Conservation (phyloP, 345 rosid genomes). For the Turritis glabra region DNA sequence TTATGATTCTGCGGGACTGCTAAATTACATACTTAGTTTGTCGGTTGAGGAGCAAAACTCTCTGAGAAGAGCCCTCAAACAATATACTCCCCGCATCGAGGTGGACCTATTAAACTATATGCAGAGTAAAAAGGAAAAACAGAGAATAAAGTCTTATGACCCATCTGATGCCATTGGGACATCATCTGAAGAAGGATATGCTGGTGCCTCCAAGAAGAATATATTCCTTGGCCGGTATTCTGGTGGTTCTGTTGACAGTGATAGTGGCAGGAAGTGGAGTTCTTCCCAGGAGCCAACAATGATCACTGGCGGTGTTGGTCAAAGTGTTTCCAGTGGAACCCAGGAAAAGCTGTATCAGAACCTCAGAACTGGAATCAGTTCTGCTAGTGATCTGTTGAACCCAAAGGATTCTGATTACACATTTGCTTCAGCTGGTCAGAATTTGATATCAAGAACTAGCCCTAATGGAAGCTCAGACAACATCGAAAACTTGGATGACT, state of each 20-base stretch:
- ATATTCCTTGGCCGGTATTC: conserved; percentile 81
- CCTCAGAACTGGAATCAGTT: conserved; percentile 49
- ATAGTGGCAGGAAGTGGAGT: conserved; percentile 83
- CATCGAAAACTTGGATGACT: conserved; percentile 50
- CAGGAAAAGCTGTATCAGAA: conserved; percentile 71
- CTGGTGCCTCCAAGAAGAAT: conserved; percentile 64
- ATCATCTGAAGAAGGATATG: conserved; percentile 92
- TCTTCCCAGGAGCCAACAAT: conserved; percentile 69
- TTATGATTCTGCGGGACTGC: conserved; percentile 86
- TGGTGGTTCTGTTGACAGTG: conserved; percentile 74
- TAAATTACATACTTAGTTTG: conserved; percentile 88
- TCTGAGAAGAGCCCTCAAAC: conserved; percentile 89
- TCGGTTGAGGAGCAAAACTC: conserved; percentile 97
- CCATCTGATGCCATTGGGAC: conserved; percentile 88
- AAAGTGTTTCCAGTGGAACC: conserved; percentile 57
- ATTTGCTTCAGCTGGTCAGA: conserved; percentile 50
- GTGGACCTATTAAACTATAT: conserved; percentile 94
- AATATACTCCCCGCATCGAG: conserved; percentile 94
- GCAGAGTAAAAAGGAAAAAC: conserved; percentile 94
- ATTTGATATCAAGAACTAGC: conserved; percentile 41
- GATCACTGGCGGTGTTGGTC: conserved; percentile 48
- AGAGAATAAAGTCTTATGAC: conserved; percentile 84
- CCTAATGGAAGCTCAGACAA: conserved; percentile 52
- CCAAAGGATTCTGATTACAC: conserved; percentile 51
- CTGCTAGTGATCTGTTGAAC: conserved; percentile 56